phyloP scores from a whole-genome alignment of 2,329 filamentous ascomycete species.

The Tolypocladium paradoxum region DNA sequence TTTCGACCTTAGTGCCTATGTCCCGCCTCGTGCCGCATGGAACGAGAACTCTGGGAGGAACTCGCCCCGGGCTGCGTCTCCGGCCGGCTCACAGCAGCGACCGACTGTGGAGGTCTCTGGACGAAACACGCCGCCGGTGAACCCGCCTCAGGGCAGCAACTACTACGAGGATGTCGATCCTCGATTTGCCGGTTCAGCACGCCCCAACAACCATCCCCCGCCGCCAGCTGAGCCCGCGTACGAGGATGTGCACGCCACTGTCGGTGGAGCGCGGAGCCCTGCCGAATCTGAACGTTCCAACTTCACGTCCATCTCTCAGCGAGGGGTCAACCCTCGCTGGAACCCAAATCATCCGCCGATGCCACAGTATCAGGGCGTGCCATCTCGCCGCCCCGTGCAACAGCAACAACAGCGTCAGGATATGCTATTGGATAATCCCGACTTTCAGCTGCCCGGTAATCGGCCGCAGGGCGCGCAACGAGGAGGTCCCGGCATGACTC shows the following conservation, averaged over 20 bases:
- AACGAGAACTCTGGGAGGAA: slow-evolving; percentile 31
- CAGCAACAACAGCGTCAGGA: slow-evolving; percentile 57
- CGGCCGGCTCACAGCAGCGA: slow-evolving; percentile 25
- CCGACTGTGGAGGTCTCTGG: slow-evolving; percentile 24
- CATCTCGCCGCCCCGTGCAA: slow-evolving; percentile 33
- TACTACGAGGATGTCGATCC: slow-evolving; percentile 96
- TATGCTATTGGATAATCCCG: slow-evolving; percentile 71
- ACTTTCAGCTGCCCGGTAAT: slow-evolving; percentile 61
- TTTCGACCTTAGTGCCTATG: slow-evolving; percentile 31
- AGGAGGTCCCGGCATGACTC: slow-evolving; percentile 34
- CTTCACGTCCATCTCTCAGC: slow-evolving; percentile 85
- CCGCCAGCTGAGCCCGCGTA: slow-evolving; percentile 34
- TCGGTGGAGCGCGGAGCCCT: slow-evolving; percentile 52
- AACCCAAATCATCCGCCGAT: slow-evolving; percentile 42
- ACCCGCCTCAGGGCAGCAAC: slow-evolving; percentile 24
- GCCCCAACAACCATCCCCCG: slow-evolving; percentile 12
- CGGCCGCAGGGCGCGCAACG: slow-evolving; percentile 17
- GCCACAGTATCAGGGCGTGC: slow-evolving; percentile 30
- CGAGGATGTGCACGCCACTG: slow-evolving; percentile 49
- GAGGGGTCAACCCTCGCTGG: slow-evolving; percentile 84
- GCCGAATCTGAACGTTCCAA: slow-evolving; percentile 69
- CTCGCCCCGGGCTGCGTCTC: slow-evolving; percentile 35
- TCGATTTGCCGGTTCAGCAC: slow-evolving; percentile 52
- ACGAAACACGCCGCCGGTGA: slow-evolving; percentile 22
- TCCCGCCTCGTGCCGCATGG: slow-evolving; percentile 48